Base-by-base conservation (phyloP, 305 asterid species). In the Fraxinus angustifolia region DNA sequence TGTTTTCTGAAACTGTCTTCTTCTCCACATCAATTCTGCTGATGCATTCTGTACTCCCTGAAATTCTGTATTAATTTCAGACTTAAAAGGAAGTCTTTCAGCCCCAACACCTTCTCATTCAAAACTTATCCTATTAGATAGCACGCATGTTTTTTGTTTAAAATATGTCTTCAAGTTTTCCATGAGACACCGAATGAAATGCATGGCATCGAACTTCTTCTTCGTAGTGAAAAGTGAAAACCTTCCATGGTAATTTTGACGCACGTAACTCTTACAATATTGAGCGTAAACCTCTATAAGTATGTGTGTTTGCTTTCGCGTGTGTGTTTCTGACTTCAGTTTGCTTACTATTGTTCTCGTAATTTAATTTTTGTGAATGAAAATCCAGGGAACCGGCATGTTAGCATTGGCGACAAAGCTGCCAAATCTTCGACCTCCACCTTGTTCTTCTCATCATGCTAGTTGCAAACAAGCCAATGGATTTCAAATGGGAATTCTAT, bases 371-470 rank as follows among this genome's bases (percentile, higher is more conserved):
- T 67, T 67, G 1, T 6, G 17, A 30, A 3, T 11, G 38, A 67
- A 67, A 48, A 28, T 81, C 30, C 89, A 93, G 97, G 98, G 98
- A 45, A 94, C 98, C 0, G 94, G 91, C 30, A 83, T 87, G 91
- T 36, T 94, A 48, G 89, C 97, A 6, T 23, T 90, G 60, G 79
- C 89, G 1, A 89, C 93, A 11, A 88, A 83, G 10, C 79, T 95
- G 31, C 97, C 95, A 0, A 87, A 87, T 81, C 94, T 95, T 35
- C 84, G 91, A 16, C 98, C 98, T 2, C 91, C 97, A 3, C 91
- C 95, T 0, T 92, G 98, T 84, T 72, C 79, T 6, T 72, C 80
- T 62, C 84, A 38, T 74, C 90, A 82, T 70, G 84, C 38, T 45
- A 4, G 80, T 78, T 94, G 98, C 87, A 71, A 86, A 84, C 82